A percentile compares a stretch with the other conserved stretches of the same genome.
phyloP scores from a whole-genome alignment of 2,329 filamentous ascomycete genomes.

The Fusarium xyrophilum region DNA sequence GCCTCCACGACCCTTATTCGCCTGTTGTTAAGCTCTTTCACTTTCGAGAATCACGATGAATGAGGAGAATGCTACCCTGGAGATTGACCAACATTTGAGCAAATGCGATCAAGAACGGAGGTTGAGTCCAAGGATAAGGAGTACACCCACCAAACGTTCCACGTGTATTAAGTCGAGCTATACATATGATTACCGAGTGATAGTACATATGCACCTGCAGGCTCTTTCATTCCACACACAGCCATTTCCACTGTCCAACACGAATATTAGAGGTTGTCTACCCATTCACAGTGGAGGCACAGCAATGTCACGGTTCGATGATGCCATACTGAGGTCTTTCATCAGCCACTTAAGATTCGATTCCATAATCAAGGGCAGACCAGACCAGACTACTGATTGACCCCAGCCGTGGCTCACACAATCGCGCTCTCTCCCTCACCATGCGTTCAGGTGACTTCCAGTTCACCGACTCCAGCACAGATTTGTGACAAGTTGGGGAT shows the following conservation, averaged over 20 bases:
- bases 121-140: neutral
- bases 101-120: neutral
- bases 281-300: constrained; percentile 11
- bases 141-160: neutral
- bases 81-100: constrained; percentile 1
- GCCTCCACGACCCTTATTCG: constrained; percentile 19
- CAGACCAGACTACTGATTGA: constrained; percentile 2
- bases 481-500: constrained; percentile 13
- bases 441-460: constrained; percentile 29
- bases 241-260: neutral
- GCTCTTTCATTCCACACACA: neutral
- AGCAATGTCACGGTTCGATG: constrained; percentile 14
- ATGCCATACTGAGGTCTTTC: constrained; percentile 10
- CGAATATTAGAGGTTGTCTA: constrained; percentile 9
- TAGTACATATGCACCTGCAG: neutral
- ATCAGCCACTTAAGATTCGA: constrained; percentile 19
- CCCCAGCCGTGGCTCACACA: constrained; percentile 28
- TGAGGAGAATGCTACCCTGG: constrained; percentile 5
- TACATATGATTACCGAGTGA: neutral
- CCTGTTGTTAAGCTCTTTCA: constrained; percentile 2
- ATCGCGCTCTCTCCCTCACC: constrained; percentile 19
- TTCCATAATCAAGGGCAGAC: constrained; percentile 3
- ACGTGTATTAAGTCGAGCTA: neutral
- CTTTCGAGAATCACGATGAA: constrained; percentile 16
- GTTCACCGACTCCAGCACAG: constrained; percentile 22